A percentile compares a stretch with the other conserved stretches of the same genome.
Conservation (phyloP, 768 basidiomycete species). For the Cystobasidium ongulense region DNA sequence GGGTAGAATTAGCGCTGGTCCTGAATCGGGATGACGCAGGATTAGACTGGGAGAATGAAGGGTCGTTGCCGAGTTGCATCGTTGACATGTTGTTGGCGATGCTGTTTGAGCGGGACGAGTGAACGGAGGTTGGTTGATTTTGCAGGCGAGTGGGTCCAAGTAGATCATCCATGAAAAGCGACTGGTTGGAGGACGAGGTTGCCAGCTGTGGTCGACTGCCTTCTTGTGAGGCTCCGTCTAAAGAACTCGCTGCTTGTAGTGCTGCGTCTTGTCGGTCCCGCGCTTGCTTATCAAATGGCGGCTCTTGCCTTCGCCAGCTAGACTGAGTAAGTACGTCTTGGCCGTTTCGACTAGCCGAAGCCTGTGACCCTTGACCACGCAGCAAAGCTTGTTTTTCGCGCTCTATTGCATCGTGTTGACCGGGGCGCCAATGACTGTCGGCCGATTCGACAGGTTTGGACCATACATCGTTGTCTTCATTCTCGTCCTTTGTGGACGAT, state of each 20-base stretch:
- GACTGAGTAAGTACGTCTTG: not conserved
- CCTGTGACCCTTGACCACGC: not conserved
- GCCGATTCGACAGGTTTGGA: not conserved
- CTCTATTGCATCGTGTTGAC: not conserved
- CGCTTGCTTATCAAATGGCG: not conserved
- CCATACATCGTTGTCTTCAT: not conserved
- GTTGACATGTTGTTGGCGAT: not conserved
- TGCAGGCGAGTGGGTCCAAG: not conserved
- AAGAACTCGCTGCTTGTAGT: not conserved
- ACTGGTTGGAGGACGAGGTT: not conserved
- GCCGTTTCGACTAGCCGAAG: not conserved
- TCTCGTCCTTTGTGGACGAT: conserved; percentile 3
- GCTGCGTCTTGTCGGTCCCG: not conserved
- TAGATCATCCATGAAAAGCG: conserved; percentile 6
- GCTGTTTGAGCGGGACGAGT: conserved; percentile 2
- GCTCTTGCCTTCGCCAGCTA: not conserved
- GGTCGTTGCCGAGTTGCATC: not conserved
- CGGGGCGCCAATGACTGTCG: not conserved
- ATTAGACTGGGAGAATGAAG: not conserved
- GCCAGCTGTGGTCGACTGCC: not conserved
- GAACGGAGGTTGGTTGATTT: not conserved
- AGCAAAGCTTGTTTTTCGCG: not conserved
- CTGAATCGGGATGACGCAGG: not conserved
- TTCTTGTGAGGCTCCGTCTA: not conserved
- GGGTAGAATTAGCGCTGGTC: not conserved